Percentiles rank a stretch among this genome's conserved stretches.
These are phyloP conservation scores for Leccinellum luteum DNA, from an alignment of 768 basidiomycete genomes.

Conservation along the genomic window DNA sequence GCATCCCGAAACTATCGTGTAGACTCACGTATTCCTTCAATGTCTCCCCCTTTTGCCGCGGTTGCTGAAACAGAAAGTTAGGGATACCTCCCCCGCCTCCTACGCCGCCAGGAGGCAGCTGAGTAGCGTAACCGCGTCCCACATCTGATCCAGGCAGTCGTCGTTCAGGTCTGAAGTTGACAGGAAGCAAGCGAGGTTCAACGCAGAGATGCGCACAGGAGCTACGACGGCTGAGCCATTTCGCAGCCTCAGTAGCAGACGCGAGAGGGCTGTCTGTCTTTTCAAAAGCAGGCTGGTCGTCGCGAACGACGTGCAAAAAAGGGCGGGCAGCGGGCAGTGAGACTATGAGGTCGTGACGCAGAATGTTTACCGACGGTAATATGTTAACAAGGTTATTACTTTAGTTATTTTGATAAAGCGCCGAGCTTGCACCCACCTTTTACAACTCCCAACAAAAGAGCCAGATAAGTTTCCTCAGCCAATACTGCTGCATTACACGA, in stretches of 20 bases:
- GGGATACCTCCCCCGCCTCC: slow-evolving; percentile 45
- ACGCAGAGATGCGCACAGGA: background rate
- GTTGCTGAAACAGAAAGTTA: slow-evolving; percentile 53
- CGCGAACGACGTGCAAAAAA: slow-evolving; percentile 9
- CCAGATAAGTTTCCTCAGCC: no score
- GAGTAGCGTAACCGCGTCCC: slow-evolving; percentile 45
- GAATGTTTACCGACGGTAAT: no score
- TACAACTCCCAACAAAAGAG: no score
- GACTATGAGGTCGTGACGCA: no score
- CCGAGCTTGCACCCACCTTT: no score
- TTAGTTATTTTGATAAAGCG: no score
- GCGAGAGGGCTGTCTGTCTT: slow-evolving; percentile 9
- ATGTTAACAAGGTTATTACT: no score
- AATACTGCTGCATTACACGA: no score
- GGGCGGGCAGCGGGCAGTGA: no score
- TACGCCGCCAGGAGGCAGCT: slow-evolving; percentile 40
- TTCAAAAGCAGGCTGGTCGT: background rate
- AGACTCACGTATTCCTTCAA: slow-evolving; percentile 73
- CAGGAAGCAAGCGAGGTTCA: background rate
- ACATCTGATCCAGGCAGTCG: background rate
- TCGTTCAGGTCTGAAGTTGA: background rate
- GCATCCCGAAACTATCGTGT: slow-evolving; percentile 5
- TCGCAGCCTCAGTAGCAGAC: slow-evolving; percentile 17
- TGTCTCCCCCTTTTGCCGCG: slow-evolving; percentile 76
- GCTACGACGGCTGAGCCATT: slow-evolving; percentile 20